These are phyloP conservation scores for Phallus indusiatus DNA, from an alignment of 768 basidiomycete species.

Conservation along the genomic window DNA sequence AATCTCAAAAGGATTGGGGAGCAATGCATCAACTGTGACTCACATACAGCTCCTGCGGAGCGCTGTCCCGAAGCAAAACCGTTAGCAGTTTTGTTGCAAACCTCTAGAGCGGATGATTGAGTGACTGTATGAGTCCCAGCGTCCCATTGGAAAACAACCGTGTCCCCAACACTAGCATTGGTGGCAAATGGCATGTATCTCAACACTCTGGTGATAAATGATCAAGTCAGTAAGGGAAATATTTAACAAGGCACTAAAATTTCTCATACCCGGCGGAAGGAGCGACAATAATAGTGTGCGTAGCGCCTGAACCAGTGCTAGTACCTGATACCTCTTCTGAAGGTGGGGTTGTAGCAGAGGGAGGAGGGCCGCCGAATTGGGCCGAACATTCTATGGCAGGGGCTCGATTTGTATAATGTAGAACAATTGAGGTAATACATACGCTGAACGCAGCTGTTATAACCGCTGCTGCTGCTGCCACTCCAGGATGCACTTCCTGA, in stretches of 20 bases:
- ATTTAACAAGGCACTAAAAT: not conserved
- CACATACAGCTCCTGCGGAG: constrained; percentile 53
- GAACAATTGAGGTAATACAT: constrained; percentile 20
- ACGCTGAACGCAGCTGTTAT: constrained; percentile 66
- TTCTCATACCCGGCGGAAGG: constrained; percentile 48
- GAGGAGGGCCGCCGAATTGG: constrained; percentile 36
- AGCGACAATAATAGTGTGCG: constrained; percentile 71
- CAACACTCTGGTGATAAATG: constrained; percentile 37
- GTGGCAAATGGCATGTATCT: constrained; percentile 67
- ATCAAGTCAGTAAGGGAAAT: not conserved
- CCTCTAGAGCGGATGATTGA: constrained; percentile 53
- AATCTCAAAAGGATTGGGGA: not conserved
- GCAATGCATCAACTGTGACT: not conserved
- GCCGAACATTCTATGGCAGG: constrained; percentile 50
- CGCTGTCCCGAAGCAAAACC: constrained; percentile 60
- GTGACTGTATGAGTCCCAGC: constrained; percentile 80
- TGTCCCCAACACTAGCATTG: constrained; percentile 71
- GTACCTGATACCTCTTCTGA: constrained; percentile 8
- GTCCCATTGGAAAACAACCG: constrained; percentile 67
- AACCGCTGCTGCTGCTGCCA: constrained; percentile 33
- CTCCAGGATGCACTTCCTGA: constrained; percentile 52
- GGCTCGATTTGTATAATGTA: constrained; percentile 2
- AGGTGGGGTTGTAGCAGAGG: constrained; percentile 20
- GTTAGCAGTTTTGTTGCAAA: constrained; percentile 62
- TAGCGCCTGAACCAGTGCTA: constrained; percentile 33